Evolutionary conservation across 2,329 filamentous ascomycete genomes (phyloP).

Genomic region (Chrysoporthe deuterocubensis): DNA sequence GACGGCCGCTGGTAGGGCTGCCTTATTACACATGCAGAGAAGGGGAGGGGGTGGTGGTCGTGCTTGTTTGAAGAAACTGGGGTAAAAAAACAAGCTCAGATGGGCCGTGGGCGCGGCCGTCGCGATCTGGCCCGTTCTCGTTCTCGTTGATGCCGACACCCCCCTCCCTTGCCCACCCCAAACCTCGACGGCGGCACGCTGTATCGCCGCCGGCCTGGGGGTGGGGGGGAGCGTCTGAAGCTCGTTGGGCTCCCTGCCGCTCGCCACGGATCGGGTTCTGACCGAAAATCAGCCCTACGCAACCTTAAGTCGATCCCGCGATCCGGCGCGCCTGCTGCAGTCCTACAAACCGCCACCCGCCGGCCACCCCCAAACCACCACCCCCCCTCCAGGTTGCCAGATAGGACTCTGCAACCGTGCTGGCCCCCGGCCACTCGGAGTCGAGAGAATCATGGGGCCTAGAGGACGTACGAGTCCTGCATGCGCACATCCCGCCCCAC

Average conservation of each 20-base stretch:
- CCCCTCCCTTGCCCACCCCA: no score
- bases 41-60: not conserved
- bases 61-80: not conserved
- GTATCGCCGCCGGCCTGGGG: not conserved
- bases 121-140: not conserved
- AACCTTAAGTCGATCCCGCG: conserved; percentile 7
- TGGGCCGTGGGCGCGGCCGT: conserved; percentile 2
- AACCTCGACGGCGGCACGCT: no score
- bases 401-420: conserved; percentile 1
- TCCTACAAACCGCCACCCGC: not conserved
- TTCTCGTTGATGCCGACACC: no score
- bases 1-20: conserved; percentile 15
- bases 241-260: no score
- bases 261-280: not conserved
- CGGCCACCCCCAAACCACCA: not conserved
- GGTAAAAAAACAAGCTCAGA: conserved; percentile 12
- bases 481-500: not conserved
- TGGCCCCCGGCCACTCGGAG: conserved; percentile 19
- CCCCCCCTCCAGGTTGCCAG: conserved; percentile 1
- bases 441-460: conserved; percentile 27
- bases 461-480: conserved; percentile 23
- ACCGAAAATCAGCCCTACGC: conserved; percentile 24
- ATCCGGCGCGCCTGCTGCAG: not conserved
- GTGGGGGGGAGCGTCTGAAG: not conserved
- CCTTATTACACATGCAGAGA: conserved; percentile 13